A percentile compares a stretch with the other conserved stretches of the same genome.
Evolutionary conservation across 495 filamentous ascomycete species (phyloP).

Genomic region (Arthonia radiata): DNA sequence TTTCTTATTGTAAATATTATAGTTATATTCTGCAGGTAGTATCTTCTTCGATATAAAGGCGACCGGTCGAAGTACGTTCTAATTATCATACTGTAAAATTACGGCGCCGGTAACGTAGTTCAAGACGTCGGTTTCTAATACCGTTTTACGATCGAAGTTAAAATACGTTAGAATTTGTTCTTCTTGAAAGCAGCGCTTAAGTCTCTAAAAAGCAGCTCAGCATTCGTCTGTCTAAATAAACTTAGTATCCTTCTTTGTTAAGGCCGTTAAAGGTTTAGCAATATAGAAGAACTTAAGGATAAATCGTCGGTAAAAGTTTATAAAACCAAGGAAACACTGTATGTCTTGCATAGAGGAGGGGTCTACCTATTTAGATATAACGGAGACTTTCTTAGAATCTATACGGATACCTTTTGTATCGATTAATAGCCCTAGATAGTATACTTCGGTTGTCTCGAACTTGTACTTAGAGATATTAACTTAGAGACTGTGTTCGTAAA

Average conservation of each 20-base stretch:
- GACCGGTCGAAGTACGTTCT: conserved; percentile 7
- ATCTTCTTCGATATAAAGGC: conserved; percentile 12
- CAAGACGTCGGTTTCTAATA: conserved; percentile 10
- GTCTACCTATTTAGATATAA: conserved; percentile 8
- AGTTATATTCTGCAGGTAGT: conserved; percentile 8
- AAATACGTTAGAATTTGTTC: conserved; percentile 10
- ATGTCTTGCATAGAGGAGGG: conserved; percentile 8
- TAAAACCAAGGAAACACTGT: conserved; percentile 11
- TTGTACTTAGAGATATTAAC: not conserved
- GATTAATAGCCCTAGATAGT: not conserved
- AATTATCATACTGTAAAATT: conserved; percentile 8
- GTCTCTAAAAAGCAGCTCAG: conserved; percentile 21
- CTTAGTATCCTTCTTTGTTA: conserved; percentile 6
- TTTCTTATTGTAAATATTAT: conserved; percentile 15
- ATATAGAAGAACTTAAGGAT: conserved; percentile 8
- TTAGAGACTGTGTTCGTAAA: not conserved
- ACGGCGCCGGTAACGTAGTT: conserved; percentile 6
- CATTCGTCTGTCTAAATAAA: conserved; percentile 14
- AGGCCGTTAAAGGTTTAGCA: conserved; percentile 2
- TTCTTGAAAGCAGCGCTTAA: conserved; percentile 22
- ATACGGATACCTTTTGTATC: conserved; percentile 7
- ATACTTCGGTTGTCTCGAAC: not conserved
- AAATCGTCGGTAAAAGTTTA: conserved; percentile 15
- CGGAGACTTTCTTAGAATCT: conserved; percentile 8
- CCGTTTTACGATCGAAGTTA: conserved; percentile 5